phyloP scores from a whole-genome alignment of 2,329 filamentous ascomycete genomes.

The Aspergillus ochraceus region DNA sequence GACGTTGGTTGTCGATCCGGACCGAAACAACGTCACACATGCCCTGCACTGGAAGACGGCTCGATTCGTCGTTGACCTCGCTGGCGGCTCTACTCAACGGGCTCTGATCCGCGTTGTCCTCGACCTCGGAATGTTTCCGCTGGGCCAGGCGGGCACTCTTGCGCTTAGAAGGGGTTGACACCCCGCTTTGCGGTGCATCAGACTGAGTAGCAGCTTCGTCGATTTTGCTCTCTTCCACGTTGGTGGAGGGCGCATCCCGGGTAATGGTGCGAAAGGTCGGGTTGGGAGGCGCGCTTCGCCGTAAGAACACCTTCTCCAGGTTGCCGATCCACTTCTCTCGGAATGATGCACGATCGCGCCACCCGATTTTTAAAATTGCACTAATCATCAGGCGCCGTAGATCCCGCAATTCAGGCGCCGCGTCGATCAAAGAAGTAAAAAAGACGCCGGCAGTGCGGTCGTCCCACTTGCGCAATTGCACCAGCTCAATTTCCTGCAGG shows the following conservation, averaged over 20 bases:
- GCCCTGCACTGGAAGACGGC: constrained; percentile 48
- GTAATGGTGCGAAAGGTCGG: constrained; percentile 28
- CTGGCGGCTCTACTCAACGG: constrained; percentile 8
- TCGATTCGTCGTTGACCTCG: constrained; percentile 11
- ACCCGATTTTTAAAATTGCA: constrained; percentile 74
- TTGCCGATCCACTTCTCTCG: constrained; percentile 74
- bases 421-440: constrained; percentile 74
- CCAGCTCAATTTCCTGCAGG: constrained; percentile 70
- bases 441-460: constrained; percentile 71
- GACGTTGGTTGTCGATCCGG: constrained; percentile 62
- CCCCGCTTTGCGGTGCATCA: constrained; percentile 14
- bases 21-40: constrained; percentile 60
- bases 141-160: constrained; percentile 41
- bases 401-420: constrained; percentile 63
- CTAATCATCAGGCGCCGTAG: constrained; percentile 72
- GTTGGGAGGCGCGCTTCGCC: constrained; percentile 33
- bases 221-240: not conserved
- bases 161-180: constrained; percentile 31
- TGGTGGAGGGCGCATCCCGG: constrained; percentile 6
- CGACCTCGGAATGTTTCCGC: constrained; percentile 26
- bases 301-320: constrained; percentile 56
- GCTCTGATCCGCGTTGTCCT: constrained; percentile 19
- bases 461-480: constrained; percentile 74
- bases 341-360: constrained; percentile 79
- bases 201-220: constrained; percentile 12